Evolutionary conservation across 179 eudicot genomes (phyloP), one percentile per base, ranked within the genome.

Genomic region (Beta lomatogona): DNA sequence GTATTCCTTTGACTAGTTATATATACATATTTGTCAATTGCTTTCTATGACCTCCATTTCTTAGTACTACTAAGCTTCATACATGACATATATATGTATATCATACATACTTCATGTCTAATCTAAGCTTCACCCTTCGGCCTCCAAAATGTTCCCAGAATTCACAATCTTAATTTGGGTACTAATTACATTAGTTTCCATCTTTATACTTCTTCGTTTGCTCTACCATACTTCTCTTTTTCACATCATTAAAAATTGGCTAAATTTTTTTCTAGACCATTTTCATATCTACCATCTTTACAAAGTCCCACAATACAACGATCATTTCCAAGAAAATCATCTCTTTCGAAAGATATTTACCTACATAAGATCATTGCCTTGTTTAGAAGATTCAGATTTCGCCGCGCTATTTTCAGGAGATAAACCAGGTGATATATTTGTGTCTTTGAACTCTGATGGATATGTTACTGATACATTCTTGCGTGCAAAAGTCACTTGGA

Each of bases 281-380:
- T 83, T 81, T 45, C 92, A 92, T 66, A 84, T 86, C 3, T 83
- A 88, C 73, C 88, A 88, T 77, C 81, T 74, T 72, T 93, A 91
- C 90, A 92, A 79, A 73, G 83, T 93, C 46, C 93, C 95, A 5
- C 83, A 87, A 77, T 92, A 87, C 90, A 92, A 93, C 61, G 86
- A 87, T 2, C 84, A 86, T 57, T 86, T 85, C 76, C 95, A 89
- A 83, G 92, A 91, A 65, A 93, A 93, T 66, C 87, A 81, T 2
- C 85, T 93, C 8, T 87, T 82, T 66, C 77, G 88, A n/a, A 89
- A 87, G 80, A 80, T 93, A 4, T 60, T 78, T 5, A 78, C 88
- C 0, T 93, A 93, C 82, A 86, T 93, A 45, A 90, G 83, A 22
- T 89, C 93, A 0, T 67, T 91, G 13, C 87, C 93, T 2, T 78